These are phyloP conservation scores for Sporisorium exsertum DNA, from an alignment of 1,284 basidiomycete species.

Conservation along the genomic window DNA sequence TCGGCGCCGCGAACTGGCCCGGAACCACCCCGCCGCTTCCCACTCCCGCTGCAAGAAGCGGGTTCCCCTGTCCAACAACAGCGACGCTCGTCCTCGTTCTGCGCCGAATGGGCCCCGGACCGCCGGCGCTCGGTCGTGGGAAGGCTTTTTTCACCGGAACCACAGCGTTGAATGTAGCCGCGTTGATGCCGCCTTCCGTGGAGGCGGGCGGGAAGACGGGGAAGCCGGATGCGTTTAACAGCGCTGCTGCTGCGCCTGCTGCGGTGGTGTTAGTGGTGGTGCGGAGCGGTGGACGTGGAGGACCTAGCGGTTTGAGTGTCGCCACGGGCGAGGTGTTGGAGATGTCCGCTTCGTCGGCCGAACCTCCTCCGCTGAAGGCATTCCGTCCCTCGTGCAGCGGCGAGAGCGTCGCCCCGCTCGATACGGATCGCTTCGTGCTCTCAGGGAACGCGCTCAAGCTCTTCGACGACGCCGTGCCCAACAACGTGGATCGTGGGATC, in stretches of 20 bases:
- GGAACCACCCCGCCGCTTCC: constrained; percentile 8
- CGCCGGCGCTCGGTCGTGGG: constrained; percentile 38
- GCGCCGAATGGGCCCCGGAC: constrained; percentile 35
- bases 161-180: background rate
- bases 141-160: constrained; percentile 38
- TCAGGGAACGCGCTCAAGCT: background rate
- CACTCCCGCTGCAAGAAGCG: background rate
- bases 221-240: constrained; percentile 24
- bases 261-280: constrained; percentile 20
- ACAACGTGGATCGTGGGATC: constrained; percentile 9
- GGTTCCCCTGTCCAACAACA: constrained; percentile 1
- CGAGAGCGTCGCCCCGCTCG: constrained; percentile 10
- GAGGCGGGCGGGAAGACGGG: constrained; percentile 11
- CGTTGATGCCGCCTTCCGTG: constrained; percentile 13
- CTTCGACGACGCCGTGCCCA: constrained; percentile 3
- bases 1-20: constrained; percentile 11
- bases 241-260: background rate
- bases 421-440: constrained; percentile 14
- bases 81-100: constrained; percentile 26
- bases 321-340: constrained; percentile 16
- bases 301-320: background rate
- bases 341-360: constrained; percentile 31
- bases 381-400: constrained; percentile 21
- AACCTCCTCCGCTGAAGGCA: background rate
- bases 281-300: constrained; percentile 12